These are phyloP conservation scores for Leptographium procerum DNA, from an alignment of 2,329 filamentous ascomycete species.

Conservation along the genomic window DNA sequence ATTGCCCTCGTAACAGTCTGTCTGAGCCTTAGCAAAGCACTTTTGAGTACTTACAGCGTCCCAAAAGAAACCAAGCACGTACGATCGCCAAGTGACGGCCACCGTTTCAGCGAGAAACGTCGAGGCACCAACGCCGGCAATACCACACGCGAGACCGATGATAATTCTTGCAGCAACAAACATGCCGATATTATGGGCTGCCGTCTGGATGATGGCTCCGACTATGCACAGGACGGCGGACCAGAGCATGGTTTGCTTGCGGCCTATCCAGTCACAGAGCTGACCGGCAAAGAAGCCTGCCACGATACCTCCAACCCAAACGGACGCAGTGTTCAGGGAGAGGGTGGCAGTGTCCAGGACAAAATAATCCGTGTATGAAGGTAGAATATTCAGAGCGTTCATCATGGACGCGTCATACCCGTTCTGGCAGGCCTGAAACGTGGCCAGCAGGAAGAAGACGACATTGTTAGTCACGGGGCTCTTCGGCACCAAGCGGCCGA, in stretches of 20 bases:
- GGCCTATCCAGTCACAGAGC: conserved; percentile 14
- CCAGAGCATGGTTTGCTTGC: conserved; percentile 12
- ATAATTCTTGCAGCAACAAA: conserved; percentile 49
- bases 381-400: conserved; percentile 20
- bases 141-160: conserved; percentile 37
- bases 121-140: conserved; percentile 14
- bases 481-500: background rate
- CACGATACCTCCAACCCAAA: conserved; percentile 13
- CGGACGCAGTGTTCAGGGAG: conserved; percentile 5
- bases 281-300: conserved; percentile 9
- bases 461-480: background rate
- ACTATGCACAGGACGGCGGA: conserved; percentile 7
- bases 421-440: background rate
- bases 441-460: background rate
- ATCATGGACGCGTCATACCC: background rate
- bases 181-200: conserved; percentile 33
- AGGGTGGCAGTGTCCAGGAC: conserved; percentile 18
- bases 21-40: background rate
- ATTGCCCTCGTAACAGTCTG: background rate
- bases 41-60: background rate
- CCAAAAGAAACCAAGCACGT: background rate
- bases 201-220: conserved; percentile 11
- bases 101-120: background rate
- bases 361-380: conserved; percentile 22
- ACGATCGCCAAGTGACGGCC: conserved; percentile 33